Evolutionary conservation across 805 yeast species (phyloP).

Genomic region (Kodamaea laetipori): DNA sequence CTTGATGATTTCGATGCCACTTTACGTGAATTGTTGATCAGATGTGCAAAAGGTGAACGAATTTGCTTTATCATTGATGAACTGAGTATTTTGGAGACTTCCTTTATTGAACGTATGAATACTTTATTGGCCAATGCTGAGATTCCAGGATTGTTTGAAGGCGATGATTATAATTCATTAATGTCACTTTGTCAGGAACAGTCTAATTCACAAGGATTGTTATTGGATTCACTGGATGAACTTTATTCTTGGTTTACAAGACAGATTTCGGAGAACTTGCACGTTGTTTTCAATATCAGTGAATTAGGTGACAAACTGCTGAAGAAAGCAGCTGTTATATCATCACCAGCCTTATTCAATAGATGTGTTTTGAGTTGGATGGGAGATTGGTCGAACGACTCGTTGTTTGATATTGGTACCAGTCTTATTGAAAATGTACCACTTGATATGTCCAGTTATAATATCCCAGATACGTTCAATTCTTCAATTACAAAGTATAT

Average conservation of each 20-base stretch:
- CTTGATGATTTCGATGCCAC: slow-evolving; percentile 68
- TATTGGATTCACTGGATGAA: slow-evolving; percentile 65
- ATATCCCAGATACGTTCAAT: slow-evolving; percentile 28
- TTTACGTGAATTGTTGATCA: slow-evolving; percentile 52
- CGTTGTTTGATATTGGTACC: slow-evolving; percentile 54
- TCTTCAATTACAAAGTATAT: neutral
- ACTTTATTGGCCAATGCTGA: slow-evolving; percentile 92
- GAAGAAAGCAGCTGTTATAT: slow-evolving; percentile 49
- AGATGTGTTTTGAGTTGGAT: slow-evolving; percentile 88
- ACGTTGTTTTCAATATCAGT: slow-evolving; percentile 77
- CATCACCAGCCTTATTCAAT: slow-evolving; percentile 88
- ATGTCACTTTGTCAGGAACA: slow-evolving; percentile 58
- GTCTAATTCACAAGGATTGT: slow-evolving; percentile 58
- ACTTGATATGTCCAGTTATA: slow-evolving; percentile 48
- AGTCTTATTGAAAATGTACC: slow-evolving; percentile 33
- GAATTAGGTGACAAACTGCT: slow-evolving; percentile 29
- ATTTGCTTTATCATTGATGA: slow-evolving; percentile 80
- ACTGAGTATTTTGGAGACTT: slow-evolving; percentile 68
- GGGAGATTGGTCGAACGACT: slow-evolving; percentile 71
- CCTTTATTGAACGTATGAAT: slow-evolving; percentile 89
- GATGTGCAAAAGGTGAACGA: slow-evolving; percentile 55
- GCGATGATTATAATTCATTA: slow-evolving; percentile 60
- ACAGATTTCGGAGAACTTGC: slow-evolving; percentile 70
- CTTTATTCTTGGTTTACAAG: slow-evolving; percentile 71
- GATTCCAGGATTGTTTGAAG: slow-evolving; percentile 84